Evolutionary conservation across 805 yeast genomes (phyloP).

Genomic region (Candida sphagnicola): DNA sequence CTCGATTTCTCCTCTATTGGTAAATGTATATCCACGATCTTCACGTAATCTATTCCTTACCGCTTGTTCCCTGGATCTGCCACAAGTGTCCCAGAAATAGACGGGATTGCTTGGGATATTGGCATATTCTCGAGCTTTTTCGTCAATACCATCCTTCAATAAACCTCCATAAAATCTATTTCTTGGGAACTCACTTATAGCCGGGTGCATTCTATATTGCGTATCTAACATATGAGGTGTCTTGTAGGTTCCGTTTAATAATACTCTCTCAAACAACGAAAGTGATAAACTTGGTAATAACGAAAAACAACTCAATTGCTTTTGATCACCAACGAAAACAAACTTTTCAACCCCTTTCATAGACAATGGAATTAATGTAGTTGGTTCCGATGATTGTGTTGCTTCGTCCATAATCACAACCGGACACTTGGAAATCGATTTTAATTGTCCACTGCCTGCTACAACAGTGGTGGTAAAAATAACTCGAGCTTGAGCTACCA

Average conservation of each 20-base stretch:
- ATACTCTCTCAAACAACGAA: slow-evolving; percentile 65
- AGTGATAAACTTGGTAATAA: slow-evolving; percentile 62
- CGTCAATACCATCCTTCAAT: slow-evolving; percentile 57
- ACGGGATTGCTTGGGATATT: slow-evolving; percentile 50
- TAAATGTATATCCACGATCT: slow-evolving; percentile 55
- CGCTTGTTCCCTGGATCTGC: slow-evolving; percentile 43
- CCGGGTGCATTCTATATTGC: slow-evolving; percentile 67
- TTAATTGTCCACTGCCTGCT: slow-evolving; percentile 64
- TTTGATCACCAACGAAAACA: slow-evolving; percentile 73
- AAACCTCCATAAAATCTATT: slow-evolving; percentile 46
- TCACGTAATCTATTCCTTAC: slow-evolving; percentile 46
- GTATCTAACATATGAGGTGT: slow-evolving; percentile 67
- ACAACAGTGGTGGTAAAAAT: slow-evolving; percentile 71
- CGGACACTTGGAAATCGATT: slow-evolving; percentile 51
- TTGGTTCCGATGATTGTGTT: slow-evolving; percentile 72
- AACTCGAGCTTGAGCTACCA: slow-evolving; percentile 62
- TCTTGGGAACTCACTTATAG: slow-evolving; percentile 56
- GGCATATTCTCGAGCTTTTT: slow-evolving; percentile 42
- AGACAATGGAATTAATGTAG: slow-evolving; percentile 66
- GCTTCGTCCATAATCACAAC: slow-evolving; percentile 78
- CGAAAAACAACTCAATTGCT: slow-evolving; percentile 68
- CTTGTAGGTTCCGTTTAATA: slow-evolving; percentile 56
- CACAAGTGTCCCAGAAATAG: slow-evolving; percentile 57
- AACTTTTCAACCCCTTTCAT: slow-evolving; percentile 64
- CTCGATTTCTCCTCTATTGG: slow-evolving; percentile 51